Evolutionary conservation across 352 stramenopile genomes (phyloP).

Genomic region (Phytopythium boreale): DNA sequence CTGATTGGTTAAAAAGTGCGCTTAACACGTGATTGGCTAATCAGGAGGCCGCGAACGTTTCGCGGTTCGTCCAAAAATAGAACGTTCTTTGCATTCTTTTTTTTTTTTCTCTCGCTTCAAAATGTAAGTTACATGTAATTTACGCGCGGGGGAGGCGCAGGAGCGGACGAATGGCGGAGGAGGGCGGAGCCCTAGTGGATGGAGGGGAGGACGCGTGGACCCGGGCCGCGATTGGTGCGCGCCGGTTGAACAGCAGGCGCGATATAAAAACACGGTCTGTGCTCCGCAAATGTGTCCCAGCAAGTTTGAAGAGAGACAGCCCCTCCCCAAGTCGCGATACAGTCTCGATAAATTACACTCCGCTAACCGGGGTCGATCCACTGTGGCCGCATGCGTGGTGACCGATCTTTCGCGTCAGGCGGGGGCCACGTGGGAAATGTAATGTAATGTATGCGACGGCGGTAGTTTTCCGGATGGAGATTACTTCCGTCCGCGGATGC

Average conservation of each 20-base stretch:
- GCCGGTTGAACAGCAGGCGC: not conserved
- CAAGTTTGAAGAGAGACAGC: not conserved
- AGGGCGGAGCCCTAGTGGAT: not conserved
- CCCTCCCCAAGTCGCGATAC: not conserved
- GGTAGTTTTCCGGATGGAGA: too few species aligned
- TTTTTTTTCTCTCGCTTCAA: not conserved
- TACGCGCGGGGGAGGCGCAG: too few species aligned
- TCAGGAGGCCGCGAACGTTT: not conserved
- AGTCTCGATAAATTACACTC: not conserved
- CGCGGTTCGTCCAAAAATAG: not conserved
- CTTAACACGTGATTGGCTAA: not conserved
- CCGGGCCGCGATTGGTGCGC: not conserved
- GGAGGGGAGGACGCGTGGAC: not conserved
- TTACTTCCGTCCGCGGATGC: too few species aligned
- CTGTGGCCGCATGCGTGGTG: too few species aligned
- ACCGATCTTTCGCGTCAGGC: too few species aligned
- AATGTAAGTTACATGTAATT: not conserved
- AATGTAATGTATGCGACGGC: not conserved
- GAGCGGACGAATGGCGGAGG: not conserved
- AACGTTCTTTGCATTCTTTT: not conserved
- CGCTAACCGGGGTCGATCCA: too few species aligned
- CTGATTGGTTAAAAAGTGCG: not conserved
- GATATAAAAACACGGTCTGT: not conserved
- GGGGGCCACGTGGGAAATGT: not conserved
- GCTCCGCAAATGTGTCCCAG: not conserved